Conservation (phyloP, 2,329 filamentous ascomycete genomes). For the Xylariales sp. region DNA sequence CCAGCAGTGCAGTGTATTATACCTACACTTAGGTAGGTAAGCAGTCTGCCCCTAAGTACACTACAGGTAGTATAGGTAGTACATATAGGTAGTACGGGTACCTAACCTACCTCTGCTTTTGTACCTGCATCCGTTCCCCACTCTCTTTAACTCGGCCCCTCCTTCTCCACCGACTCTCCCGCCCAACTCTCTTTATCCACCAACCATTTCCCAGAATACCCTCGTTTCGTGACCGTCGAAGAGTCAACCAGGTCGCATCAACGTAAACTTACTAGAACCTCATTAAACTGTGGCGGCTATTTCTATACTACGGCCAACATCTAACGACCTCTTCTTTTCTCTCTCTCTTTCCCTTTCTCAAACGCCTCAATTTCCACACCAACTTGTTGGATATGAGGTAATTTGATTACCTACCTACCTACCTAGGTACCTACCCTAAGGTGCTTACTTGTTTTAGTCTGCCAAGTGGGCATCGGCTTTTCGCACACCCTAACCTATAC, state of each 20-base stretch:
- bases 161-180: conserved; percentile 10
- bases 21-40: too few relatives aligned
- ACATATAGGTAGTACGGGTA: too few relatives aligned
- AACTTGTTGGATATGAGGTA: conserved; percentile 19
- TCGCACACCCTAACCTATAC: not conserved
- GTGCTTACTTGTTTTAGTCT: too few relatives aligned
- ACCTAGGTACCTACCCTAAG: too few relatives aligned
- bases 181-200: conserved; percentile 35
- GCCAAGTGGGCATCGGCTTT: too few relatives aligned
- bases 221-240: conserved; percentile 41
- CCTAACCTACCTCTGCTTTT: too few relatives aligned
- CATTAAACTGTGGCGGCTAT: conserved; percentile 42
- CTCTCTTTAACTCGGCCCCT: conserved; percentile 18
- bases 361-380: conserved; percentile 27
- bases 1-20: too few relatives aligned
- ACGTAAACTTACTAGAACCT: conserved; percentile 33
- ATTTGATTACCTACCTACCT: too few relatives aligned
- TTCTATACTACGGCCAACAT: conserved; percentile 18
- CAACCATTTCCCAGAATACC: conserved; percentile 43
- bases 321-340: conserved; percentile 1
- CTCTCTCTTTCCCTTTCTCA: conserved; percentile 18
- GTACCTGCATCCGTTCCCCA: conserved; percentile 35
- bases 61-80: not conserved
- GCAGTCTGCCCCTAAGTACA: too few relatives aligned
- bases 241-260: conserved; percentile 38